phyloP scores from a whole-genome alignment of 805 yeast species.

The Starmerella bombicola region DNA sequence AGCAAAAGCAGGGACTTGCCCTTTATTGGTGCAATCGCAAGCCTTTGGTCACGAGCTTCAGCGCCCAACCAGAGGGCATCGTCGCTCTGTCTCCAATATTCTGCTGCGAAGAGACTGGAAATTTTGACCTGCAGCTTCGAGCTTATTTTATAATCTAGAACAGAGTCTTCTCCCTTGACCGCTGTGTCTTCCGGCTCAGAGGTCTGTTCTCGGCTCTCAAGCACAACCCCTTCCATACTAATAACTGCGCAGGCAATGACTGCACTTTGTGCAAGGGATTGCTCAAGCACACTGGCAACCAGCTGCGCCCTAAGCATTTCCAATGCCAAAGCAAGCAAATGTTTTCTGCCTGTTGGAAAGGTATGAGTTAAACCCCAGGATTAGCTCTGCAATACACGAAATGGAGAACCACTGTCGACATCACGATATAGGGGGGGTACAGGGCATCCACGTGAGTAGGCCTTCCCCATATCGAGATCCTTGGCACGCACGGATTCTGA shows the following conservation, averaged over 20 bases:
- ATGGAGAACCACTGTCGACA: too few relatives aligned
- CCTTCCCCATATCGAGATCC: too few relatives aligned
- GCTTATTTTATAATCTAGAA: conserved; percentile 5
- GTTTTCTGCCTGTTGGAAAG: too few relatives aligned
- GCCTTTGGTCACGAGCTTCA: conserved; percentile 12
- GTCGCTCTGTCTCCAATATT: conserved; percentile 19
- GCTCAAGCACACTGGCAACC: conserved; percentile 8
- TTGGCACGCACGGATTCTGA: too few relatives aligned
- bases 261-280: conserved; percentile 3
- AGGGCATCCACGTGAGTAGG: too few relatives aligned
- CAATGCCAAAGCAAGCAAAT: too few relatives aligned
- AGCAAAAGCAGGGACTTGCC: conserved; percentile 8
- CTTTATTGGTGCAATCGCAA: conserved; percentile 4
- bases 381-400: too few relatives aligned
- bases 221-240: conserved; percentile 13
- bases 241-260: conserved; percentile 13
- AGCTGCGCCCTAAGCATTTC: conserved; percentile 13
- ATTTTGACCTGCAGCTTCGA: conserved; percentile 26
- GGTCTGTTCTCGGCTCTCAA: conserved; percentile 17
- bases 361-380: too few relatives aligned
- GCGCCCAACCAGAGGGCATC: conserved; percentile 14
- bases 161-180: conserved; percentile 1
- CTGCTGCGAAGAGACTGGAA: conserved; percentile 25
- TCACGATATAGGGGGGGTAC: too few relatives aligned
- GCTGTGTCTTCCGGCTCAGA: neutral